Conservation (phyloP, 2,329 filamentous ascomycete genomes). For the Aspergillus vadensis region DNA sequence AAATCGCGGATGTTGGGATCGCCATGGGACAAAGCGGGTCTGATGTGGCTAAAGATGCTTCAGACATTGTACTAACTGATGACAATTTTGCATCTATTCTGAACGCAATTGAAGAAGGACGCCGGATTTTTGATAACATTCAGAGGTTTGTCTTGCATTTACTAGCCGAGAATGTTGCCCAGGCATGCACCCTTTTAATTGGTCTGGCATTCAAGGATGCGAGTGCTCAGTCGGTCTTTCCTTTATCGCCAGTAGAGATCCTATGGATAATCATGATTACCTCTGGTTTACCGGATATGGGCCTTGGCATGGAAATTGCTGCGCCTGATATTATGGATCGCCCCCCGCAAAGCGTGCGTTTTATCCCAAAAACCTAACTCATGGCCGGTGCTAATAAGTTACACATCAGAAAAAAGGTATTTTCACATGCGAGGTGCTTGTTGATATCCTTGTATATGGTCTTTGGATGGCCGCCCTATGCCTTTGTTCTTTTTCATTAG, state of each 20-base stretch:
- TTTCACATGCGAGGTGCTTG: conserved; percentile 74
- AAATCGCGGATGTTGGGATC: conserved; percentile 81
- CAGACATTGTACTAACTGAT: conserved; percentile 72
- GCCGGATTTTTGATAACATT: conserved; percentile 86
- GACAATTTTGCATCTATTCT: conserved; percentile 89
- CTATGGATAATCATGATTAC: conserved; percentile 96
- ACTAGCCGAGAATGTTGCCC: conserved; percentile 77
- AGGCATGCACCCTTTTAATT: conserved; percentile 77
- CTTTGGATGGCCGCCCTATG: conserved; percentile 73
- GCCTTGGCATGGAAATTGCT: conserved; percentile 76
- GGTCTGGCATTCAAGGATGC: conserved; percentile 79
- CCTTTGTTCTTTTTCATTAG: conserved; percentile 64
- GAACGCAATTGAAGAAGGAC: conserved; percentile 78
- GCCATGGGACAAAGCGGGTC: conserved; percentile 81
- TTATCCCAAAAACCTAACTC: too few relatives aligned
- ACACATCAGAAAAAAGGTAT: conserved; percentile 58
- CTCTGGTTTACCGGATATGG: conserved; percentile 83
- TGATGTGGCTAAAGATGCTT: conserved; percentile 73
- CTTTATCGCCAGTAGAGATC: conserved; percentile 80
- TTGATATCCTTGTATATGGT: conserved; percentile 80
- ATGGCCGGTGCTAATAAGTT: too few relatives aligned
- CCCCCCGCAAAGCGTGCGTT: conserved; percentile 63
- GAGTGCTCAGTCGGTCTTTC: conserved; percentile 75
- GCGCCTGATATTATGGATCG: conserved; percentile 76
- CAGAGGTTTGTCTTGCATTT: conserved; percentile 84